These are phyloP conservation scores for Trichoderma koningii DNA, from an alignment of 2,329 filamentous ascomycete genomes.

Conservation along the genomic window DNA sequence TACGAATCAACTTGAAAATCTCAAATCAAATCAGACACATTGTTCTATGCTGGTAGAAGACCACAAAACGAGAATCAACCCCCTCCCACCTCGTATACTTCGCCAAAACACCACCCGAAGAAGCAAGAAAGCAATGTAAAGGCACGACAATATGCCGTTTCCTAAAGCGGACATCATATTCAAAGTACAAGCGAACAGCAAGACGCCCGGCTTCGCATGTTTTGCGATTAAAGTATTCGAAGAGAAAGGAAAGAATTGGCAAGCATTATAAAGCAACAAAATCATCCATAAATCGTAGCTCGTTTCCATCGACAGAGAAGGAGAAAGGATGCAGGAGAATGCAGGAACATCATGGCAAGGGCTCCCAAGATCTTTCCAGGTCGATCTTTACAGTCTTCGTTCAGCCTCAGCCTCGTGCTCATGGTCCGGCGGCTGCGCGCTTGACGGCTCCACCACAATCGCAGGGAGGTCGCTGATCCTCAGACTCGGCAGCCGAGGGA, in stretches of 20 bases:
- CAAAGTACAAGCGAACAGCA: background rate
- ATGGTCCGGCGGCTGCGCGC: slow-evolving; percentile 3
- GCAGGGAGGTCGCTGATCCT: slow-evolving; percentile 53
- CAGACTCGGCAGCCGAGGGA: slow-evolving; percentile 56
- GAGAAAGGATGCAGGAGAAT: background rate
- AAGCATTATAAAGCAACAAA: slow-evolving; percentile 16
- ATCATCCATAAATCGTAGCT: slow-evolving; percentile 21
- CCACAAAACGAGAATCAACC: background rate
- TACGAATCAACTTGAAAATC: background rate
- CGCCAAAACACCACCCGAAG: slow-evolving; percentile 20
- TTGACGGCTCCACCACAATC: slow-evolving; percentile 43
- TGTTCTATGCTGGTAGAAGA: slow-evolving; percentile 5
- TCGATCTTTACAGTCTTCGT: slow-evolving; percentile 15
- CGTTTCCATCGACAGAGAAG: slow-evolving; percentile 11
- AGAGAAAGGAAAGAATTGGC: background rate
- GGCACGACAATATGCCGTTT: background rate
- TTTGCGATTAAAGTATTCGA: background rate
- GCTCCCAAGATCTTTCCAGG: background rate
- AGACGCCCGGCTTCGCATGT: slow-evolving; percentile 22
- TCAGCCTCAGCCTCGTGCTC: slow-evolving; percentile 6
- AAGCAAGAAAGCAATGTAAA: background rate
- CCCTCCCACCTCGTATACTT: background rate
- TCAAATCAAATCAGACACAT: background rate
- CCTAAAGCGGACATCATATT: background rate
- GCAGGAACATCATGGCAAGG: background rate